A percentile compares a stretch with the other conserved stretches of the same genome.
These are phyloP conservation scores for Ophiostoma triangulosporum DNA, from an alignment of 2,329 filamentous ascomycete species.

Conservation along the genomic window DNA sequence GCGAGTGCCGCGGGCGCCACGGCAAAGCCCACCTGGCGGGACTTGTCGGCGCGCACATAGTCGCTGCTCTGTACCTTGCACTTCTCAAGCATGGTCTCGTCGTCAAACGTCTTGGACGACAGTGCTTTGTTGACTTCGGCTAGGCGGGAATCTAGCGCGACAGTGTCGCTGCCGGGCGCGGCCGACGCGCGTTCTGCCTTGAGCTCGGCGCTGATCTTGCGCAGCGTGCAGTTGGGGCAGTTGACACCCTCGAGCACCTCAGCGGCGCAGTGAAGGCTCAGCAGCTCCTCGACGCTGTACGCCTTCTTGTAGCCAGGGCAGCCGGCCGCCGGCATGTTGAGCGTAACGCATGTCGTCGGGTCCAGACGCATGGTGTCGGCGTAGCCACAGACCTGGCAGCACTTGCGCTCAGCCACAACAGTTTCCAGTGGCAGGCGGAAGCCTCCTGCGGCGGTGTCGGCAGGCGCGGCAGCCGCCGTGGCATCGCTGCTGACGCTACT, in stretches of 20 bases:
- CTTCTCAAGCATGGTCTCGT: conserved; percentile 3
- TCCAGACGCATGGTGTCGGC: conserved; percentile 82
- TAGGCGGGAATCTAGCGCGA: not conserved
- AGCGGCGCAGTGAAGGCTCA: conserved; percentile 73
- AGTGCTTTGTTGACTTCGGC: not conserved
- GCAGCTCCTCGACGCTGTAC: conserved; percentile 54
- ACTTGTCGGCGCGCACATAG: conserved; percentile 55
- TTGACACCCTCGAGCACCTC: conserved; percentile 83
- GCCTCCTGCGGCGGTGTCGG: too few species aligned
- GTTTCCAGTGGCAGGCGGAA: conserved; percentile 74
- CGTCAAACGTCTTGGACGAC: not conserved
- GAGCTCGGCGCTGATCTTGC: conserved; percentile 32
- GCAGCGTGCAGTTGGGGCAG: conserved; percentile 78
- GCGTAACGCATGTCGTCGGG: conserved; percentile 84
- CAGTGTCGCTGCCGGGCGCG: not conserved
- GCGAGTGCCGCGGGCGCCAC: conserved; percentile 68
- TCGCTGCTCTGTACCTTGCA: conserved; percentile 61
- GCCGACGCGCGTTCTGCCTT: not conserved
- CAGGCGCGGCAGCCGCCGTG: conserved; percentile 21
- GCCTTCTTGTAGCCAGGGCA: conserved; percentile 37
- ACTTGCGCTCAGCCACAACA: conserved; percentile 73
- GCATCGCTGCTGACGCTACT: too few species aligned
- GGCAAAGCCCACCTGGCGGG: conserved; percentile 76
- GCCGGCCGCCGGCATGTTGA: conserved; percentile 54
- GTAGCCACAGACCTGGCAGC: conserved; percentile 72